Evolutionary conservation across 2,329 filamentous ascomycete species (phyloP).

Genomic region (Pestalotiopsis sp.): DNA sequence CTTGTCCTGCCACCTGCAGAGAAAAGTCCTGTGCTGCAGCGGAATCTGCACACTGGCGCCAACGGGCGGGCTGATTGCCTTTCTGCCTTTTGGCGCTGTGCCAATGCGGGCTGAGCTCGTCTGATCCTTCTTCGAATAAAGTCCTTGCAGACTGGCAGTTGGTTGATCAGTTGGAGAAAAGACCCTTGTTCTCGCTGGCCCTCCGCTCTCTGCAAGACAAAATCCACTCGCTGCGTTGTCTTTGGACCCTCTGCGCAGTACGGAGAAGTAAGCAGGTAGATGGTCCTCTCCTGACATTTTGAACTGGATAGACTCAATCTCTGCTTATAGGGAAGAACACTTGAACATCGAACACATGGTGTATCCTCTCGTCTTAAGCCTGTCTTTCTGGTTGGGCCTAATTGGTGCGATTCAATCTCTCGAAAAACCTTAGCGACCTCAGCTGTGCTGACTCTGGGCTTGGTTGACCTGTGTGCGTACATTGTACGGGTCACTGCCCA

Average conservation of each 20-base stretch:
- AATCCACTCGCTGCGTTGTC: not conserved
- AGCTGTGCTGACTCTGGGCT: conserved; percentile 7
- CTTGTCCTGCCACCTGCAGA: not conserved
- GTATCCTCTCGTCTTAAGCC: not conserved
- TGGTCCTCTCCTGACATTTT: no score
- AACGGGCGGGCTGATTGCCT: not conserved
- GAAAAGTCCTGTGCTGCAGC: not conserved
- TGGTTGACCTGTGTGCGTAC: not conserved
- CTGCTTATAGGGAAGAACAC: not conserved
- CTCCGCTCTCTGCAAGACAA: not conserved
- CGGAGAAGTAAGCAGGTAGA: no score
- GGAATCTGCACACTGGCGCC: not conserved
- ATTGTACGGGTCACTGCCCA: not conserved
- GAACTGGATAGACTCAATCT: no score
- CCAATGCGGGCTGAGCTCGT: not conserved
- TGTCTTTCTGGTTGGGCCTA: not conserved
- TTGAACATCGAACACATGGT: not conserved
- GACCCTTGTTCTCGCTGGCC: not conserved
- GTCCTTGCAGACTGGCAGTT: no score
- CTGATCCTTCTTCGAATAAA: not conserved
- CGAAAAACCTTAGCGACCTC: not conserved
- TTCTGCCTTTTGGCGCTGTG: not conserved
- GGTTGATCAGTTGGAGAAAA: not conserved
- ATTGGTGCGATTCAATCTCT: not conserved
- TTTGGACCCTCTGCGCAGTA: not conserved